These are phyloP conservation scores for Heracleum sosnowskyi DNA, from an alignment of 129 eudicot species.

Conservation along the genomic window DNA sequence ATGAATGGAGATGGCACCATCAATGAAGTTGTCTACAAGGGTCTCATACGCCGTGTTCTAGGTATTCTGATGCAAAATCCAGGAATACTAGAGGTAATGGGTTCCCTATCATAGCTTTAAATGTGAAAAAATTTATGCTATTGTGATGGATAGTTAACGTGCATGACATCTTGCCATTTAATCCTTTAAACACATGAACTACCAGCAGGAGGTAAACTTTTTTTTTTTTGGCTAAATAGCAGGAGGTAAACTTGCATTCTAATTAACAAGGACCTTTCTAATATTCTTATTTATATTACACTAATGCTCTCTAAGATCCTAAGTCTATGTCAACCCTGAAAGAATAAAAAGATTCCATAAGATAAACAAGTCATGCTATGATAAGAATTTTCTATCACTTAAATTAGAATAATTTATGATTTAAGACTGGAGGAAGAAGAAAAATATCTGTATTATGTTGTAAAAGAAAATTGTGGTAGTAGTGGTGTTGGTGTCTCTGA, in stretches of 20 bases:
- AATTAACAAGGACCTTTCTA: background rate
- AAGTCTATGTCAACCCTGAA: background rate
- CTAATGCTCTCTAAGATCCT: background rate
- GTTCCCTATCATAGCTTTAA: background rate
- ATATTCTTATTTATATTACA: background rate
- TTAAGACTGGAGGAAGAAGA: background rate
- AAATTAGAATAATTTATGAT: background rate
- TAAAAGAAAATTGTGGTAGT: background rate
- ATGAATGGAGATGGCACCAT: slow-evolving; percentile 87
- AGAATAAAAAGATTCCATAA: background rate
- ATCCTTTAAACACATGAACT: background rate
- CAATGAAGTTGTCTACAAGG: slow-evolving; percentile 65
- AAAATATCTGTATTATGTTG: background rate
- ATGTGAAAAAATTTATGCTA: background rate
- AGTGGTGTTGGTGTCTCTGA: background rate
- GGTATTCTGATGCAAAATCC: slow-evolving; percentile 90
- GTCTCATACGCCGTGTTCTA: slow-evolving; percentile 79
- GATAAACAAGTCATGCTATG: background rate
- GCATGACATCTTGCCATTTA: background rate
- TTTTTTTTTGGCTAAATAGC: too few relatives aligned
- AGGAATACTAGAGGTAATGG: slow-evolving; percentile 75
- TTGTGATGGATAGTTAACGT: background rate
- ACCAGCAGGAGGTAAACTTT: background rate
- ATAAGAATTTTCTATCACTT: background rate
- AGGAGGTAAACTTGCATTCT: background rate